These are phyloP conservation scores for Tritrichomonas foetus DNA, from an alignment of 208 protist species.

Conservation along the genomic window DNA sequence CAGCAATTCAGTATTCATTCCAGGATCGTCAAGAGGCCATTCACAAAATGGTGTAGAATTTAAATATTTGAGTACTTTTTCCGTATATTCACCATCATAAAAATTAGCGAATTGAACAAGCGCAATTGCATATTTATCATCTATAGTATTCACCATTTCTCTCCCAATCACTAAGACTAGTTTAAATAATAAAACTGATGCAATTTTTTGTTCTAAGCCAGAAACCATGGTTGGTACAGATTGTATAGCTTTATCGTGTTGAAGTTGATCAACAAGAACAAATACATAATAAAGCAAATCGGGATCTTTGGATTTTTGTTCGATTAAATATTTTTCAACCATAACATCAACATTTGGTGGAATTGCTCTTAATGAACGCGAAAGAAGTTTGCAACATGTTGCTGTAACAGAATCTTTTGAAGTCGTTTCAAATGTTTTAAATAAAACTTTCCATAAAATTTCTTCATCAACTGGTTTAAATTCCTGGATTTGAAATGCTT, in stretches of 20 bases:
- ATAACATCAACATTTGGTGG: neutral
- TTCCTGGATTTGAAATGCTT: neutral
- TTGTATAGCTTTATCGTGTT: neutral
- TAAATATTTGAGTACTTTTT: neutral
- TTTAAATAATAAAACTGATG: neutral
- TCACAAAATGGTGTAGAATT: neutral
- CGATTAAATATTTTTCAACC: neutral
- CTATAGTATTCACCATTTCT: neutral
- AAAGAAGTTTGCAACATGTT: neutral
- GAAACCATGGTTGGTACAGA: neutral
- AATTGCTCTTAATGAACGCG: neutral
- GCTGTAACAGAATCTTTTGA: slow-evolving; percentile 21
- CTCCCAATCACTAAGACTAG: neutral
- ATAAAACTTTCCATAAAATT: neutral
- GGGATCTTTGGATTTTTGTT: neutral
- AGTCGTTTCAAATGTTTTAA: neutral
- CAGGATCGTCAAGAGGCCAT: neutral
- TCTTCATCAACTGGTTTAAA: neutral
- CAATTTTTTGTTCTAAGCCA: neutral
- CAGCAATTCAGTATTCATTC: neutral
- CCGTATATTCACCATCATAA: neutral
- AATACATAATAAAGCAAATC: neutral
- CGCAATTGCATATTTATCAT: neutral
- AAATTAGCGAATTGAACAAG: neutral
- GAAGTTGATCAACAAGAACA: neutral